phyloP scores from a whole-genome alignment of 371 early-diverging fungal genomes.

The Syncephalastrum monosporum region DNA sequence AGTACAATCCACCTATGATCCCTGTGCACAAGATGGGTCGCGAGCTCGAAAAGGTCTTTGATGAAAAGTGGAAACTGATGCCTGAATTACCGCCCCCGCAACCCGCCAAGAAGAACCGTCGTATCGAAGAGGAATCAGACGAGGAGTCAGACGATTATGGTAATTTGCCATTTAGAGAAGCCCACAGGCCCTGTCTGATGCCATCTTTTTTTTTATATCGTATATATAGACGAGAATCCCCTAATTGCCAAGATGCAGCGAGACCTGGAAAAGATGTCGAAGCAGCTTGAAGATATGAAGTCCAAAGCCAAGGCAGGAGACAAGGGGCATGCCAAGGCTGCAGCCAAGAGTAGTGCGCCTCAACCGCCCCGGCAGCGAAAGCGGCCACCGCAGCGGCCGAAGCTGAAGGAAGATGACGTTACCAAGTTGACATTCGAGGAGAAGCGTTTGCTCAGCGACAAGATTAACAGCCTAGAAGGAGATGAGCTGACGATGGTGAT shows the following conservation, averaged over 20 bases:
- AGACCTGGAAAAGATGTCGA: conserved; percentile 20
- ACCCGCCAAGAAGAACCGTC: conserved; percentile 6
- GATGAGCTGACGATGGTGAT: conserved; percentile 77
- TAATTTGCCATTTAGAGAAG: too few relatives aligned
- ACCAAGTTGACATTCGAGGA: conserved; percentile 80
- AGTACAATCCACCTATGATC: conserved; percentile 85
- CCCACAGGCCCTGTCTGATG: too few relatives aligned
- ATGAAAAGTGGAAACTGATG: conserved; percentile 67
- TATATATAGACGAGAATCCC: conserved; percentile 10
- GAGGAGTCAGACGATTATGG: conserved; percentile 13
- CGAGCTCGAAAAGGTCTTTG: conserved; percentile 79
- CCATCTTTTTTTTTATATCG: too few relatives aligned
- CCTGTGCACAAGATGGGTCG: conserved; percentile 85
- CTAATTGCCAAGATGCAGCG: conserved; percentile 28
- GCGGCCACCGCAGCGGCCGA: too few relatives aligned
- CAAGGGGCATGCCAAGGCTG: conserved; percentile 36
- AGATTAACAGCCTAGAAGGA: conserved; percentile 73
- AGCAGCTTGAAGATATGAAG: conserved; percentile 42
- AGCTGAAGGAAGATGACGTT: conserved; percentile 1
- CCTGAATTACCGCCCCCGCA: neutral
- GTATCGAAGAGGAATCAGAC: conserved; percentile 15
- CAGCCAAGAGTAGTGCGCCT: neutral
- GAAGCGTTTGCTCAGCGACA: conserved; percentile 84
- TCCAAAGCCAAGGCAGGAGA: conserved; percentile 41
- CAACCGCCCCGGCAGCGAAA: too few relatives aligned